These are phyloP conservation scores for Phytopythium boreale DNA, from an alignment of 352 stramenopile species.

Conservation along the genomic window DNA sequence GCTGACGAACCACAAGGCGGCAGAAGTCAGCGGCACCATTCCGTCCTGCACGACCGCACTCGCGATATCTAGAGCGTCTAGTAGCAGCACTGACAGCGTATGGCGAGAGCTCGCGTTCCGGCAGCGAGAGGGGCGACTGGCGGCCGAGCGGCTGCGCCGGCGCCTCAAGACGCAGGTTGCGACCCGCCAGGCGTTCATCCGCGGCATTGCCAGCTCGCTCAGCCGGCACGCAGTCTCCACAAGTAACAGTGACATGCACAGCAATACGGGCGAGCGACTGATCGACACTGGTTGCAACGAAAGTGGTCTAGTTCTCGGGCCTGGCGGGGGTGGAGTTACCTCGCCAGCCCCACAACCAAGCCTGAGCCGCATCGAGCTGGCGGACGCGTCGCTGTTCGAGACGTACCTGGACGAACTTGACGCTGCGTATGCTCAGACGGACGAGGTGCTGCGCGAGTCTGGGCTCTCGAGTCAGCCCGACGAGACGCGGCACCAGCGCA, in stretches of 20 bases:
- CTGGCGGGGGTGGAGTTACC: not conserved
- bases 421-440: slow-evolving; percentile 21
- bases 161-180: slow-evolving; percentile 7
- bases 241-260: not conserved
- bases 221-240: not conserved
- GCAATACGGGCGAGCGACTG: not conserved
- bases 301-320: not conserved
- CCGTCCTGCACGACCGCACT: not conserved
- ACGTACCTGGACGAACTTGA: slow-evolving; percentile 27
- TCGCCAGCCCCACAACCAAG: not conserved
- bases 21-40: not conserved
- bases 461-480: not conserved
- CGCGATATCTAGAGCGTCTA: not conserved
- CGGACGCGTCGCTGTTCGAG: slow-evolving; percentile 22
- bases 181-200: slow-evolving; percentile 6
- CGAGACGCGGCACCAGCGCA: slow-evolving; percentile 2
- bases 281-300: not conserved
- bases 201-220: not conserved
- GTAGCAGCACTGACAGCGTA: not conserved
- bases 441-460: slow-evolving; percentile 12
- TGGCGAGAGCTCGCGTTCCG: slow-evolving; percentile 6
- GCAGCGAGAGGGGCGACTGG: slow-evolving; percentile 6
- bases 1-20: not conserved
- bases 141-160: slow-evolving; percentile 4
- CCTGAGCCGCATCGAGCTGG: slow-evolving; percentile 1